Evolutionary conservation across 768 basidiomycete genomes (phyloP), one percentile per base, ranked within the genome.

Genomic region (Naganishia randhawae): DNA sequence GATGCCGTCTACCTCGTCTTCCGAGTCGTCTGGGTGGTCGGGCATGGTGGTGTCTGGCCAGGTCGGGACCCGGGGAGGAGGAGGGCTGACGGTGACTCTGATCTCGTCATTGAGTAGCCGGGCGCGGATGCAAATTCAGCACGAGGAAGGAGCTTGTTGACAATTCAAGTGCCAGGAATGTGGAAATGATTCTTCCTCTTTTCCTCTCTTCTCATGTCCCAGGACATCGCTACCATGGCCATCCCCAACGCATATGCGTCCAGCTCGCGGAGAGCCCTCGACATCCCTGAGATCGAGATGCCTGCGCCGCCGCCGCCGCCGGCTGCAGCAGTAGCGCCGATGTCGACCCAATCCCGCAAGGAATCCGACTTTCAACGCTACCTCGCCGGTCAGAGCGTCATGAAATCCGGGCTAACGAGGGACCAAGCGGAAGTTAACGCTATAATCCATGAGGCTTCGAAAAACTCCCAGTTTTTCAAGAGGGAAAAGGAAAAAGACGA

Each of bases 401-500:
- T 85, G 51, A 95, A 95, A 83, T 91, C 92, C 52, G 77, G 77
- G 3, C 45, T 79, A 39, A 71, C 71, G 39, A 64, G 75, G 48
- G 78, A 79, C 73, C 77, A 75, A 72, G 63, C 76, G 75, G 75
- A 50, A 42, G 67, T 31, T 2, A 45, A 55, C 42, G 25, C 13
- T 14, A 64, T 64, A 7, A 17, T 50, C 37, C 50, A 32, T 22
- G 33, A 33, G 33, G 19, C 25, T 8, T 3, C 29, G 17, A 65
- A 77, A 74, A 93, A 93, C 3, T 94, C 92, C 31, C 92, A 92
- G 80, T 97, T 65, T 45, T 68, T 69, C 71, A 73, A 91, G 86
- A 92, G 94, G 72, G 92, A 96, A 82, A 92, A 91, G 78, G 85
- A 86, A 75, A 93, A 90, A 76, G 92, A 97, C 78, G 87, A 87